Evolutionary conservation across 2,329 filamentous ascomycete genomes (phyloP), one percentile per base, ranked within the genome.

Genomic region (Hirsutella minnesotensis): DNA sequence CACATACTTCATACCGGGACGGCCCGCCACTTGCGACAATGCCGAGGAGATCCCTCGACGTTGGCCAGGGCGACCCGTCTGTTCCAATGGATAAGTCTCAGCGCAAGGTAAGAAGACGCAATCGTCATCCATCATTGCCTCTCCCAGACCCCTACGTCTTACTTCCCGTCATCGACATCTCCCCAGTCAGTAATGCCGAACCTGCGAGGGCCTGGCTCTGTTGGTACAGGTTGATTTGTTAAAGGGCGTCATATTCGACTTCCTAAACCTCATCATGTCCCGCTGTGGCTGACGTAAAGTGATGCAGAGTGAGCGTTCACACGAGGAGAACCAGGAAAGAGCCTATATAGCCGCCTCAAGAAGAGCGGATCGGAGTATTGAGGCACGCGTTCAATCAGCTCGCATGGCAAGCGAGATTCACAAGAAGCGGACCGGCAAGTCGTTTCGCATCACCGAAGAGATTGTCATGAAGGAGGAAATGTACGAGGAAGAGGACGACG

Each of bases 401-500:
- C 75, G 79, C 41, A 78, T 86, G 62, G 89, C 89, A 5, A 95
- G 89, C n/a, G 81, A 87, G 54, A 86, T 95, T 31, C 89, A 95
- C 70, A 87, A 88, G 66, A 77, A 81, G 59, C 79, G 88, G 16
- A 95, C 89, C 0, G 90, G 89, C 33, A 84, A 87, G 52, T 79
- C 75, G 2, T 72, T 95, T 46, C 80, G 81, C 51, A 84, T 95
- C 45, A 88, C 83, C 21, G 83, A 89, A 60, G 77, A 92, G 55
- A 88, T 92, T 21, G 88, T 95, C 12, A 69, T 84, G 51, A 88
- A 86, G 48, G 89, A 95, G 59, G 87, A 94, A 59, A 94, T 95
- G 86, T 95, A 95, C 57, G 88, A 95, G 56, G 89, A 95, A 61
- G 86, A 94, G 56, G 88, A 94, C 42, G 86, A 94, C 51, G 84